phyloP scores from a whole-genome alignment of 1,284 basidiomycete species.

The Tausonia pullulans region DNA sequence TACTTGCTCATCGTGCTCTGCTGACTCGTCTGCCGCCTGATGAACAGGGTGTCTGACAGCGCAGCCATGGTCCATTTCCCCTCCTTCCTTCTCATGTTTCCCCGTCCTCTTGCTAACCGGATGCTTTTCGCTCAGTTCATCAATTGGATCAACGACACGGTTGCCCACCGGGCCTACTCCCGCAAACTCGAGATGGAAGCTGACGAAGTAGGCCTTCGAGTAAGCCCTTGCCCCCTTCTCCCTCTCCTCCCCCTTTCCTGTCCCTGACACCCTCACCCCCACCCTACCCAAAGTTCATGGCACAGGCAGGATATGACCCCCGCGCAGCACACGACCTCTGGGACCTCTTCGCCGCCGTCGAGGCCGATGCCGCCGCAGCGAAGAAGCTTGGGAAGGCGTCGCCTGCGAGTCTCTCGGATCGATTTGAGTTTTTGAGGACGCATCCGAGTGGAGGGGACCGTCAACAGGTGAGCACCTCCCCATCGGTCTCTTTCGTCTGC shows the following conservation, averaged over 20 bases:
- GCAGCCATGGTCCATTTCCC: no score
- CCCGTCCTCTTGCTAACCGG: neutral
- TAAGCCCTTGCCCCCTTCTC: conserved; percentile 19
- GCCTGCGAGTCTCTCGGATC: conserved; percentile 22
- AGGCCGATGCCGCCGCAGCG: conserved; percentile 31
- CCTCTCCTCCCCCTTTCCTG: neutral
- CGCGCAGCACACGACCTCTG: conserved; percentile 38
- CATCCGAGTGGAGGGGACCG: conserved; percentile 40
- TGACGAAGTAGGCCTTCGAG: conserved; percentile 39
- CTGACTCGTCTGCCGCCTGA: neutral
- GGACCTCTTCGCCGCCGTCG: conserved; percentile 40
- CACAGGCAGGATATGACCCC: conserved; percentile 41
- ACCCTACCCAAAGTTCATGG: conserved; percentile 28
- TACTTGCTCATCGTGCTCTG: neutral
- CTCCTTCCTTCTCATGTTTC: neutral
- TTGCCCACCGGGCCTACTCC: conserved; percentile 40
- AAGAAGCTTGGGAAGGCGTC: conserved; percentile 25
- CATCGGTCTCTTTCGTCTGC: no score
- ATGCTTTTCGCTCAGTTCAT: conserved; percentile 22
- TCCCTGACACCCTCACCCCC: conserved; percentile 13
- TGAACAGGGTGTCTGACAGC: no score
- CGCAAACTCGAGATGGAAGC: conserved; percentile 43
- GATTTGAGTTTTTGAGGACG: conserved; percentile 36
- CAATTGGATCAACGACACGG: conserved; percentile 40
- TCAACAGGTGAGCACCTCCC: conserved; percentile 24